Conservation (phyloP, 352 stramenopile species). For the Phytophthora litchii region DNA sequence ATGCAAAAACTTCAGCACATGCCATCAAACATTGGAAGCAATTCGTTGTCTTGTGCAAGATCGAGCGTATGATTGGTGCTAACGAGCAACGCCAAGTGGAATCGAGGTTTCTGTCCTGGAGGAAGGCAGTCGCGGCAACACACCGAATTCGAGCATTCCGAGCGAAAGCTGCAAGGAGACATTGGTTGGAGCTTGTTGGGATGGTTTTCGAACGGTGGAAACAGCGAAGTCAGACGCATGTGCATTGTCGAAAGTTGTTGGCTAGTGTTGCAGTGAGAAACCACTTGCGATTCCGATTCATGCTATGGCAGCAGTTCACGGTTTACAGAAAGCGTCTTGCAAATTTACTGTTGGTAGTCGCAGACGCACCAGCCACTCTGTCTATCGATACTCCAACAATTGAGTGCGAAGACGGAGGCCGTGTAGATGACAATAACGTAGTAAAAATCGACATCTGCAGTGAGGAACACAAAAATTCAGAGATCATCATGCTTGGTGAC, state of each 20-base stretch:
- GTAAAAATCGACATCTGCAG: neutral
- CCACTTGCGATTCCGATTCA: conserved; percentile 54
- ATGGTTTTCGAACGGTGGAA: conserved; percentile 43
- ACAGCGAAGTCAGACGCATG: conserved; percentile 32
- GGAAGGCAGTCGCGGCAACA: conserved; percentile 32
- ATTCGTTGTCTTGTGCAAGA: conserved; percentile 53
- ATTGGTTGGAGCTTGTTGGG: conserved; percentile 10
- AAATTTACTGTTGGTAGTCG: conserved; percentile 23
- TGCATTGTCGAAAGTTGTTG: conserved; percentile 44
- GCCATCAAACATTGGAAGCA: conserved; percentile 43
- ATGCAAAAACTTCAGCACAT: conserved; percentile 5
- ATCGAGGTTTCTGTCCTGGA: conserved; percentile 50
- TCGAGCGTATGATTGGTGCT: conserved; percentile 53
- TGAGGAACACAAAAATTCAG: neutral
- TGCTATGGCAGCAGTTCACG: conserved; percentile 57
- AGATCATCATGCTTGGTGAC: neutral
- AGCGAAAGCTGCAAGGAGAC: conserved; percentile 11
- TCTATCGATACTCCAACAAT: neutral
- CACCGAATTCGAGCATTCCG: conserved; percentile 33
- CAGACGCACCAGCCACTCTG: conserved; percentile 2
- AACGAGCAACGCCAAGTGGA: conserved; percentile 18
- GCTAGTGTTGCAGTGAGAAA: conserved; percentile 39
- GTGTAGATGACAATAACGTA: neutral
- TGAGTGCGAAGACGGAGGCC: neutral
- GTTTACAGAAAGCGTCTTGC: conserved; percentile 34